Percentiles rank a stretch among this genome's conserved stretches.
phyloP scores from a whole-genome alignment of 768 basidiomycete species.

The Suillus luteus region DNA sequence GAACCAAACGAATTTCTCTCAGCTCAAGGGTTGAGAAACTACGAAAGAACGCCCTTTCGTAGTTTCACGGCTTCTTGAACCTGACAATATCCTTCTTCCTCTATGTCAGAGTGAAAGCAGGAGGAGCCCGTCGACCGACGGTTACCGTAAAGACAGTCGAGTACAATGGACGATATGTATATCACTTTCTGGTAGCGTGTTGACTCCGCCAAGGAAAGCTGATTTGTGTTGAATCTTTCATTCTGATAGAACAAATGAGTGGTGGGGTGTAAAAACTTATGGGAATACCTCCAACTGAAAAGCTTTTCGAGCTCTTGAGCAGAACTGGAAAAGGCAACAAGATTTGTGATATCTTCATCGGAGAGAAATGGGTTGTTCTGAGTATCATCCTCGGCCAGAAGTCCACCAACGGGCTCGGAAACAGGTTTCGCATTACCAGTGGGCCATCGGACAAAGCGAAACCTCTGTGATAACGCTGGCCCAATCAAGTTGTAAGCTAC shows the following conservation, averaged over 20 bases:
- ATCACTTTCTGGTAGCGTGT: conserved; percentile 31
- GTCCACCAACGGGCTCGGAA: conserved; percentile 4
- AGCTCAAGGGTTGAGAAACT: conserved; percentile 20
- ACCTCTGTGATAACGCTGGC: conserved; percentile 29
- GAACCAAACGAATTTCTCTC: conserved; percentile 23
- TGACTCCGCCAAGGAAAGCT: conserved; percentile 35
- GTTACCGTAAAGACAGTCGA: conserved; percentile 19
- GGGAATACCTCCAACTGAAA: conserved; percentile 25
- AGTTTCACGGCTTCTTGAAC: conserved; percentile 15
- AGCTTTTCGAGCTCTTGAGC: conserved; percentile 19
- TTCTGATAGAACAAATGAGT: conserved; percentile 4
- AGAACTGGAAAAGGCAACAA: conserved; percentile 21
- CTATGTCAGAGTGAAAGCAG: background rate
- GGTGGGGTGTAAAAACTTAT: background rate
- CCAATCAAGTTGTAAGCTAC: conserved; percentile 27
- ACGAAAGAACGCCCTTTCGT: conserved; percentile 17
- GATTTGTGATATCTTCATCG: conserved; percentile 22
- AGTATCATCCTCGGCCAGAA: conserved; percentile 14
- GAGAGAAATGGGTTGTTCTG: conserved; percentile 21
- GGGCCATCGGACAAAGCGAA: conserved; percentile 25
- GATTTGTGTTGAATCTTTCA: conserved; percentile 27
- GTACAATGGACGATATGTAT: conserved; percentile 30
- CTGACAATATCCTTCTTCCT: background rate
- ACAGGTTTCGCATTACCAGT: background rate
- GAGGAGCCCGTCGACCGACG: too few species aligned